Conservation (phyloP, 176 grass and related monocot genomes). For the Neostapfia colusana region DNA sequence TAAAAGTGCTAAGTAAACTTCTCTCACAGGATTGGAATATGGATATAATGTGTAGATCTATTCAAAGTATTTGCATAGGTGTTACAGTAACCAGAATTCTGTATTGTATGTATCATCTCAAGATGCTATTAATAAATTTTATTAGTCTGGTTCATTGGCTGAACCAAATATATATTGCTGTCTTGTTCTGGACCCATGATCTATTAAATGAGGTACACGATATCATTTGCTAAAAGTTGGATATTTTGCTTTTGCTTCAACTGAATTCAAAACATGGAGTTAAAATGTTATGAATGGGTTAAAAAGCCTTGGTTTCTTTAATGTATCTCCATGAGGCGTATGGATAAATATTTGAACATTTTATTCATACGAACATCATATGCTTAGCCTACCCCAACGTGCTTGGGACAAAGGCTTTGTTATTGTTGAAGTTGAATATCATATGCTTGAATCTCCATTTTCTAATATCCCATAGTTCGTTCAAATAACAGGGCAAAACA, state of each 20-base stretch:
- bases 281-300: background rate
- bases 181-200: background rate
- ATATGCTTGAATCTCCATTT: background rate
- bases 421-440: no score
- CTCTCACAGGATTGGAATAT: background rate
- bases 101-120: background rate
- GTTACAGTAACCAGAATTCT: background rate
- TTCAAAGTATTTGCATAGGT: constrained; percentile 21
- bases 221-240: background rate
- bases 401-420: no score
- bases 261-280: constrained; percentile 16
- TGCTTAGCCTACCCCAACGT: no score
- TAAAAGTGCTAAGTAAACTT: background rate
- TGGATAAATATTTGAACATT: constrained; percentile 5
- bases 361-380: background rate
- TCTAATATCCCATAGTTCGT: background rate
- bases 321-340: constrained; percentile 7
- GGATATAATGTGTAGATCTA: background rate
- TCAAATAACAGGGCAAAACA: constrained; percentile 2
- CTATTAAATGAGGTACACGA: background rate
- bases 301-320: background rate
- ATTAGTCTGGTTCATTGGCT: background rate
- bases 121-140: constrained; percentile 6
- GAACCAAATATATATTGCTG: background rate
- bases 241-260: constrained; percentile 6